phyloP scores from a whole-genome alignment of 129 eudicot species.

The Daucus carota region DNA sequence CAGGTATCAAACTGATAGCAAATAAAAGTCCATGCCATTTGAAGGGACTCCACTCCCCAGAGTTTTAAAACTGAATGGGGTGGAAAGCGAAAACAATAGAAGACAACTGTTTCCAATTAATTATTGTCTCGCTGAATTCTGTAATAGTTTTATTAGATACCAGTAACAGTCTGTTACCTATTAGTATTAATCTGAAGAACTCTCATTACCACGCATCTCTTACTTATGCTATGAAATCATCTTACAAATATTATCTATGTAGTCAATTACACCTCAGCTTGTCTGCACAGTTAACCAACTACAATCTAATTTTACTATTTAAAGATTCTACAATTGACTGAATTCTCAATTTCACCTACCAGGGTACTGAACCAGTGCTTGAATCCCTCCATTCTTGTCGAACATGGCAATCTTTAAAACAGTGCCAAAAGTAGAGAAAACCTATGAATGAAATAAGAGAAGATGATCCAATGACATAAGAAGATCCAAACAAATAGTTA shows the following conservation, averaged over 20 bases:
- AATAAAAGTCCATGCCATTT: background rate
- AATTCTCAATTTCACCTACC: slow-evolving; percentile 34
- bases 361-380: slow-evolving; percentile 90
- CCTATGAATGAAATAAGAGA: slow-evolving; percentile 33
- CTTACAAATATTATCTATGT: background rate
- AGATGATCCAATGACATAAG: background rate
- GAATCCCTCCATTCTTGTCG: slow-evolving; percentile 95
- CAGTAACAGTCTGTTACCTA: background rate
- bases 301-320: background rate
- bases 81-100: background rate
- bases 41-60: background rate
- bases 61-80: background rate
- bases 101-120: background rate
- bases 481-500: background rate
- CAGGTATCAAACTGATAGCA: background rate
- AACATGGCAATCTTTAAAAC: slow-evolving; percentile 97
- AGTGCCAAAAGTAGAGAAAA: slow-evolving; percentile 81
- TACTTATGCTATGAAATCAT: background rate
- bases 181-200: no score
- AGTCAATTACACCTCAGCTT: background rate
- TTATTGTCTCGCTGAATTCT: background rate
- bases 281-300: background rate
- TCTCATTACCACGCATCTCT: background rate
- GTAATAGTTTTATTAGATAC: background rate
- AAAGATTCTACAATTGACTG: background rate